Percentiles rank a stretch among this genome's conserved stretches.
These are phyloP conservation scores for Whalleya microplaca DNA, from an alignment of 2,329 filamentous ascomycete genomes.

Conservation along the genomic window DNA sequence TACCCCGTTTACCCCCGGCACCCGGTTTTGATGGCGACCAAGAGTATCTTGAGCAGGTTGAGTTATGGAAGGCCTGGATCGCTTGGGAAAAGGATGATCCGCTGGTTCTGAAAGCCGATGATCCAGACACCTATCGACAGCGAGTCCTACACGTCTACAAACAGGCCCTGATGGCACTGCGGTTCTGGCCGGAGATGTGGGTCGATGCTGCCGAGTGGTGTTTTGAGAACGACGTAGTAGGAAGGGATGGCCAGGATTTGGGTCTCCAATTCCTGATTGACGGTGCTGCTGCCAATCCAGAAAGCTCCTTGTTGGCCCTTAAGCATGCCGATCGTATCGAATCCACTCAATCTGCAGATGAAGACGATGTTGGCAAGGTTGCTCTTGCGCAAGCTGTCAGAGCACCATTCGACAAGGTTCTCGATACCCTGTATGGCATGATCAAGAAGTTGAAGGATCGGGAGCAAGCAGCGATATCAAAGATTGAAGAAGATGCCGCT, in stretches of 20 bases:
- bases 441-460: constrained; percentile 72
- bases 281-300: constrained; percentile 87
- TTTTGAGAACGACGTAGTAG: constrained; percentile 70
- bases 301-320: constrained; percentile 88
- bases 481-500: constrained; percentile 56
- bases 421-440: constrained; percentile 87
- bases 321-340: constrained; percentile 90
- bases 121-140: constrained; percentile 72
- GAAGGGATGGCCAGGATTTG: constrained; percentile 59
- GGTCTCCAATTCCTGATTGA: constrained; percentile 80
- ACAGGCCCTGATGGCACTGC: constrained; percentile 88
- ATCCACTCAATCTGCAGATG: constrained; percentile 73
- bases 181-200: constrained; percentile 97
- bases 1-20: constrained; percentile 81
- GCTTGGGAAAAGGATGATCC: constrained; percentile 94
- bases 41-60: constrained; percentile 82
- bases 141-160: constrained; percentile 90
- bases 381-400: constrained; percentile 79
- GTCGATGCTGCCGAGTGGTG: constrained; percentile 94
- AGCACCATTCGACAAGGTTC: constrained; percentile 79
- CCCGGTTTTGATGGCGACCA: constrained; percentile 84
- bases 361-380: constrained; percentile 73
- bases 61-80: constrained; percentile 93
- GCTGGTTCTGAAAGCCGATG: constrained; percentile 81
- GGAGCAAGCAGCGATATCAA: constrained; percentile 61